A percentile compares a stretch with the other conserved stretches of the same genome.
These are phyloP conservation scores for Cubamyces sp. DNA, from an alignment of 768 basidiomycete genomes.

Conservation along the genomic window DNA sequence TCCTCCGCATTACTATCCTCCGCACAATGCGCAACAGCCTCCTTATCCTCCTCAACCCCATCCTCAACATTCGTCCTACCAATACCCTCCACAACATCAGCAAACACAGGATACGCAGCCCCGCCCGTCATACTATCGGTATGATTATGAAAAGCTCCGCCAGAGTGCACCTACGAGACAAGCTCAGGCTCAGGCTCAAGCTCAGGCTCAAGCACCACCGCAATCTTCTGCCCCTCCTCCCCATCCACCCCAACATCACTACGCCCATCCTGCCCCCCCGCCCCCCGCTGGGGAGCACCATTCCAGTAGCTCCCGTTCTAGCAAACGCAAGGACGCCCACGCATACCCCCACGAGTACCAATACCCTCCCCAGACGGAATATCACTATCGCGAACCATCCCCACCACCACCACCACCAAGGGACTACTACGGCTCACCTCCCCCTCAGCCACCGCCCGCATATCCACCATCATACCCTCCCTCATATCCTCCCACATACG, in stretches of 20 bases:
- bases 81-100: not conserved
- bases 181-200: slow-evolving; percentile 2
- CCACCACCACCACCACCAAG: slow-evolving; percentile 3
- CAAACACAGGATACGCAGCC: not conserved
- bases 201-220: not conserved
- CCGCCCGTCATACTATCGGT: slow-evolving; percentile 25
- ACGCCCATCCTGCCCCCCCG: not conserved
- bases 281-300: not conserved
- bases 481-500: not conserved
- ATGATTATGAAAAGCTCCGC: slow-evolving; percentile 27
- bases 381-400: slow-evolving; percentile 5
- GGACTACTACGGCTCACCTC: slow-evolving; percentile 3
- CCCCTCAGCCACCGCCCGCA: not conserved
- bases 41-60: not conserved
- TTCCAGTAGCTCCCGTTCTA: not conserved
- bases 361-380: not conserved
- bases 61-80: not conserved
- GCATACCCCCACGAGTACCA: not conserved
- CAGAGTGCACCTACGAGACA: slow-evolving; percentile 19
- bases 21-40: not conserved
- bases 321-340: slow-evolving; percentile 8
- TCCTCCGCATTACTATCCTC: not conserved
- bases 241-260: not conserved
- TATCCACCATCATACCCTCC: slow-evolving; percentile 1
- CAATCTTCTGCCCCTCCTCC: not conserved